These are phyloP conservation scores for Solanum piurae DNA, from an alignment of 257 asterid genomes.

Conservation along the genomic window DNA sequence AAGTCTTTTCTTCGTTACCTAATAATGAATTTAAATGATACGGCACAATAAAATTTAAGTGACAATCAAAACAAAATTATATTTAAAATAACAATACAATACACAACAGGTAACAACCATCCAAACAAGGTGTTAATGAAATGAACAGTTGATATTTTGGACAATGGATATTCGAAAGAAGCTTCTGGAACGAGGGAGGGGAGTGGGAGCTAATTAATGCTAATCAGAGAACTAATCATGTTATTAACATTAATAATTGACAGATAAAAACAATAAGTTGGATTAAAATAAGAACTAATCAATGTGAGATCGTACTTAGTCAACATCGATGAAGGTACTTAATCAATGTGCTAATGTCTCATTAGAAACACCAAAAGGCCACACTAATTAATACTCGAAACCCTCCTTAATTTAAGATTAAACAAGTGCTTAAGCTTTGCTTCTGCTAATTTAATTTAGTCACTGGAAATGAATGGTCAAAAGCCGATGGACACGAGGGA, in stretches of 20 bases:
- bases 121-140: neutral
- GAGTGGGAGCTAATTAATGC: neutral
- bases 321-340: neutral
- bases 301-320: neutral
- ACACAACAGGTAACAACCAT: neutral
- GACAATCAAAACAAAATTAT: too few species aligned
- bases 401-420: neutral
- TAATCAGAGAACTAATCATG: neutral
- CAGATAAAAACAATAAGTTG: neutral
- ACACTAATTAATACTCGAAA: neutral
- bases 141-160: neutral
- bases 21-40: too few species aligned
- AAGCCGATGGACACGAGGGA: neutral
- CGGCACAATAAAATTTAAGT: too few species aligned
- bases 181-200: neutral
- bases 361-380: neutral
- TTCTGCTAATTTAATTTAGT: neutral
- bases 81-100: neutral
- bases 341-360: neutral
- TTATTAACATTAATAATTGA: neutral
- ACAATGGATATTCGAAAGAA: neutral
- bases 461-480: neutral
- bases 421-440: neutral
- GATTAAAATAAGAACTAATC: neutral
- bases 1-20: too few species aligned